phyloP scores from a whole-genome alignment of 441 rosid genomes.

The Brassica balearica region DNA sequence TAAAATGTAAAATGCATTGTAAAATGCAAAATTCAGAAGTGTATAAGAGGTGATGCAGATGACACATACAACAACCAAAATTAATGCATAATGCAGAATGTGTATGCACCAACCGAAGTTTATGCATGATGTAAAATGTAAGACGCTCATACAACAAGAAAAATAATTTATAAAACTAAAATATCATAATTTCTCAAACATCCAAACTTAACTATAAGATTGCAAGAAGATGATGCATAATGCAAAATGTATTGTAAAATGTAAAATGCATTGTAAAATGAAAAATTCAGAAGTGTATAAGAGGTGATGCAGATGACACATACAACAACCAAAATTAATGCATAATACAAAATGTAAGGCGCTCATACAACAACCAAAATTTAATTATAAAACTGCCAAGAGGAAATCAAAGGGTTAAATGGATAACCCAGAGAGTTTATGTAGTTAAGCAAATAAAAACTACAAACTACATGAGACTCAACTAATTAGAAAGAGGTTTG shows the following conservation, averaged over 20 bases:
- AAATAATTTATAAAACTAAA: no score
- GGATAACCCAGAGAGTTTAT: not conserved
- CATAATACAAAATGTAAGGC: not conserved
- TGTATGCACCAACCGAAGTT: no score
- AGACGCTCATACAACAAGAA: not conserved
- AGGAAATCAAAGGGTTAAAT: not conserved
- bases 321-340: not conserved
- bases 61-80: no score
- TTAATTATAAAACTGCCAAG: no score
- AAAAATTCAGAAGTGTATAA: not conserved
- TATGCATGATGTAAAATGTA: not conserved
- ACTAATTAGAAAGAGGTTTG: not conserved
- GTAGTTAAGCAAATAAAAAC: not conserved
- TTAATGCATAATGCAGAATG: no score
- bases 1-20: not conserved
- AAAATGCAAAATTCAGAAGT: not conserved
- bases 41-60: no score
- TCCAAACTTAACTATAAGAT: no score
- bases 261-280: not conserved
- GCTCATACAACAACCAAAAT: not conserved
- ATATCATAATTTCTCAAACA: no score
- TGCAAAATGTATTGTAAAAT: no score
- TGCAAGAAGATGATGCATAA: not conserved
- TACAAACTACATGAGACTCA: not conserved
- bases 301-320: not conserved